phyloP scores from a whole-genome alignment of 129 eudicot genomes.

The Tagetes patula region DNA sequence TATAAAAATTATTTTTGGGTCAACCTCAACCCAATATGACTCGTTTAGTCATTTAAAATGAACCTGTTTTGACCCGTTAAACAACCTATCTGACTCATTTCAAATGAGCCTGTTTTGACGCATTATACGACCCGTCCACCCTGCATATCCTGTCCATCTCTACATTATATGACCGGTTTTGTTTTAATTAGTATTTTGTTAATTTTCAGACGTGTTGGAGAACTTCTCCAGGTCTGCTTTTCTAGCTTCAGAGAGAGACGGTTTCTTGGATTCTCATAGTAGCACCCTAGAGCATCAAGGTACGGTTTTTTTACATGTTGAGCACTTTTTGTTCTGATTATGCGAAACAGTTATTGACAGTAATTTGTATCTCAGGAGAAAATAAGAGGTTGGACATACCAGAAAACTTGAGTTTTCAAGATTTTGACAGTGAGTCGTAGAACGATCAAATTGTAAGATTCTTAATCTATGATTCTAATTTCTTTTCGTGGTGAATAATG shows the following conservation, averaged over 20 bases:
- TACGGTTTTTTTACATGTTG: conserved; percentile 14
- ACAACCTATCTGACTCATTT: neutral
- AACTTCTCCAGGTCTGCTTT: conserved; percentile 59
- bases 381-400: conserved; percentile 60
- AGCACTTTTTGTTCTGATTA: neutral
- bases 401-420: conserved; percentile 48
- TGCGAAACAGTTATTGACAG: conserved; percentile 3
- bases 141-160: neutral
- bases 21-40: neutral
- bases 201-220: conserved; percentile 57
- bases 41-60: neutral
- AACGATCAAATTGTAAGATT: conserved; percentile 31
- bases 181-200: neutral
- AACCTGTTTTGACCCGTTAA: neutral
- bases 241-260: conserved; percentile 49
- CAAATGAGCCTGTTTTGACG: neutral
- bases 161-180: neutral
- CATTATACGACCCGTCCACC: neutral
- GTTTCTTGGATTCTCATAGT: conserved; percentile 59
- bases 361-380: conserved; percentile 45
- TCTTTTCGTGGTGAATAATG: neutral
- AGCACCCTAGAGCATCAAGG: conserved; percentile 44
- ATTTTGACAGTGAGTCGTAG: conserved; percentile 52
- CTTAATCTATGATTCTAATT: neutral
- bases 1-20: conserved; percentile 6